Evolutionary conservation across 768 basidiomycete genomes (phyloP).

Genomic region (Guyanaporus albipodus): DNA sequence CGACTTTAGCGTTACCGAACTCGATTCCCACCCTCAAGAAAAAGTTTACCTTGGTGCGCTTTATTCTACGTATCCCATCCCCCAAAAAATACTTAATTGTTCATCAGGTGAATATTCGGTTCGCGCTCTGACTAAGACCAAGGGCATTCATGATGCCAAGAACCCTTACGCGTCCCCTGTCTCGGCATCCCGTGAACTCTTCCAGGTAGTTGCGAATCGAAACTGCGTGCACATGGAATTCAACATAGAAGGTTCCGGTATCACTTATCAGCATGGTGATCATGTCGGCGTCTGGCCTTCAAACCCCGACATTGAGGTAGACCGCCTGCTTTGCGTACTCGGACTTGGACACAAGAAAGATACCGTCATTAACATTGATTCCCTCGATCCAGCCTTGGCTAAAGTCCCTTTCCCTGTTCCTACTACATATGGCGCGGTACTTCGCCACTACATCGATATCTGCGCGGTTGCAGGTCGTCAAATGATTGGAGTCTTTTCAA

Average conservation of each 20-base stretch:
- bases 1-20: slow-evolving; percentile 89
- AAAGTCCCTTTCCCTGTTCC: slow-evolving; percentile 99
- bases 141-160: slow-evolving; percentile 97
- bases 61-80: background rate
- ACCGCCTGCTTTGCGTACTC: slow-evolving; percentile 80
- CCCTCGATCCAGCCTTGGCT: slow-evolving; percentile 95
- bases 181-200: slow-evolving; percentile 74
- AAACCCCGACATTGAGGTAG: slow-evolving; percentile 89
- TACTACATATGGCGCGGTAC: slow-evolving; percentile 88
- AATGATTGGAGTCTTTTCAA: slow-evolving; percentile 80
- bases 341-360: slow-evolving; percentile 81
- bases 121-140: slow-evolving; percentile 86
- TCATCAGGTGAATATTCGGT: slow-evolving; percentile 85
- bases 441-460: slow-evolving; percentile 97
- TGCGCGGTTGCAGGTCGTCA: slow-evolving; percentile 94
- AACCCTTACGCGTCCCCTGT: slow-evolving; percentile 94
- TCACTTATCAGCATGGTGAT: slow-evolving; percentile 98
- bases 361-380: slow-evolving; percentile 85
- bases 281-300: slow-evolving; percentile 97
- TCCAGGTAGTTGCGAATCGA: slow-evolving; percentile 64
- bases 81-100: background rate
- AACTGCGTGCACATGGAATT: slow-evolving; percentile 96
- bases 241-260: slow-evolving; percentile 89
- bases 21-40: slow-evolving; percentile 67
- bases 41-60: slow-evolving; percentile 88